These are phyloP conservation scores for Firmiana major DNA, from an alignment of 345 rosid genomes.

Conservation along the genomic window DNA sequence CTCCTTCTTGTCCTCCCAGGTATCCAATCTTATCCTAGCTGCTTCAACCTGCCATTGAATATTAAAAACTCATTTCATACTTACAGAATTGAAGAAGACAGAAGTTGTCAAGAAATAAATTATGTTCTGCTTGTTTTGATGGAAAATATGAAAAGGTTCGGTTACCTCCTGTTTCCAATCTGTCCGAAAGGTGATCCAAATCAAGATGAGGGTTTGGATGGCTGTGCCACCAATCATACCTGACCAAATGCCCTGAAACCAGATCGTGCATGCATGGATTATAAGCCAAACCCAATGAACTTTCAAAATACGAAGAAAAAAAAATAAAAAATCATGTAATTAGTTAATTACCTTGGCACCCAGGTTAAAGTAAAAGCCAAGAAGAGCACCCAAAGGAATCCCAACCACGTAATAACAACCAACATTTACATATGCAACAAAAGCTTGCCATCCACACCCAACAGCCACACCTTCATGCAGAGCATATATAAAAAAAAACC, in stretches of 20 bases:
- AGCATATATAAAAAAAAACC: too few relatives aligned
- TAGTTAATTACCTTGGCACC: constrained; percentile 62
- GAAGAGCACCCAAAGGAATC: constrained; percentile 52
- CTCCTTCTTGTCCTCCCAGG: constrained; percentile 27
- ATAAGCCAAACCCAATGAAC: background rate
- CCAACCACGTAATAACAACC: constrained; percentile 70
- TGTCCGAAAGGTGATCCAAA: constrained; percentile 56
- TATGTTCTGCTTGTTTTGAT: background rate
- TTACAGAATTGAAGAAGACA: background rate
- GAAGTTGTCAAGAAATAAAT: background rate
- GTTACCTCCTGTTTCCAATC: constrained; percentile 64
- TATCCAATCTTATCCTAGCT: constrained; percentile 29
- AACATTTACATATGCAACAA: constrained; percentile 69
- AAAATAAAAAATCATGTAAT: background rate
- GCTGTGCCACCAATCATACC: constrained; percentile 68
- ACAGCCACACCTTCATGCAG: constrained; percentile 60
- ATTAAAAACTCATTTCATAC: background rate
- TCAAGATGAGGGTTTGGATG: constrained; percentile 56
- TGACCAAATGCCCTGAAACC: constrained; percentile 58
- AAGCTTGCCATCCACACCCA: constrained; percentile 83
- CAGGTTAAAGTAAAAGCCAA: constrained; percentile 61
- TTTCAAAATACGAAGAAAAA: background rate
- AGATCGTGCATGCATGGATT: background rate
- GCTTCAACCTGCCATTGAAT: constrained; percentile 32
- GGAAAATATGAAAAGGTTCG: background rate